Conservation (phyloP, 495 filamentous ascomycete species). For the Penicillium cataractarum region DNA sequence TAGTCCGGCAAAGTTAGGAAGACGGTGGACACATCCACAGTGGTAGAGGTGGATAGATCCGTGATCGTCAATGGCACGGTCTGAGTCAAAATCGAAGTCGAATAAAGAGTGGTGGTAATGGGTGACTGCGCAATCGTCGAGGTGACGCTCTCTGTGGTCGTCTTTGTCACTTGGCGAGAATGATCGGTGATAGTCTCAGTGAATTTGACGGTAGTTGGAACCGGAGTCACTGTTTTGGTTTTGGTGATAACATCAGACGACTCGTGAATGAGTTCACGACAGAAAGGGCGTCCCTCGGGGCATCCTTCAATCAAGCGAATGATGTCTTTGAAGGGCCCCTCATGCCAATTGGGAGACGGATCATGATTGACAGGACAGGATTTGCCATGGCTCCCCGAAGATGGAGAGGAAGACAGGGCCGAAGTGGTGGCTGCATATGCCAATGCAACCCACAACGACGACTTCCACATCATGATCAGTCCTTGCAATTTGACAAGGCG, state of each 20-base stretch:
- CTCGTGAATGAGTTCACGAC: slow-evolving; percentile 8
- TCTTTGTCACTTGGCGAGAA: neutral
- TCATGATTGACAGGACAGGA: neutral
- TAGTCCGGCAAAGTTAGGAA: neutral
- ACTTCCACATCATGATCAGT: neutral
- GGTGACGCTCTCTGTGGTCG: neutral
- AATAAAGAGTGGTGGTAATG: neutral
- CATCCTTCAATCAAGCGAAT: slow-evolving; percentile 6
- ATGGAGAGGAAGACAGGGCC: neutral
- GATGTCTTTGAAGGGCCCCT: neutral
- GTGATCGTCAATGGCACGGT: neutral
- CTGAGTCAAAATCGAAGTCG: neutral
- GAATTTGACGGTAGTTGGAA: neutral
- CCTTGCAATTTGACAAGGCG: neutral
- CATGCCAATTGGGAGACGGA: neutral
- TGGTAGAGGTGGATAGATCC: neutral
- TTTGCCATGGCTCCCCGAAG: neutral
- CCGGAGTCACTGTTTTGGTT: neutral
- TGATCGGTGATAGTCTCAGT: neutral
- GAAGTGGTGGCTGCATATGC: neutral
- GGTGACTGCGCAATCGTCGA: neutral
- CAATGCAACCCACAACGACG: neutral
- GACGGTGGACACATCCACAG: neutral
- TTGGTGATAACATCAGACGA: neutral
- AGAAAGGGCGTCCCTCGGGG: slow-evolving; percentile 6